Percentiles rank a stretch among this genome's conserved stretches.
These are phyloP conservation scores for Lagerstroemia speciosa DNA, from an alignment of 345 rosid genomes.

Conservation along the genomic window DNA sequence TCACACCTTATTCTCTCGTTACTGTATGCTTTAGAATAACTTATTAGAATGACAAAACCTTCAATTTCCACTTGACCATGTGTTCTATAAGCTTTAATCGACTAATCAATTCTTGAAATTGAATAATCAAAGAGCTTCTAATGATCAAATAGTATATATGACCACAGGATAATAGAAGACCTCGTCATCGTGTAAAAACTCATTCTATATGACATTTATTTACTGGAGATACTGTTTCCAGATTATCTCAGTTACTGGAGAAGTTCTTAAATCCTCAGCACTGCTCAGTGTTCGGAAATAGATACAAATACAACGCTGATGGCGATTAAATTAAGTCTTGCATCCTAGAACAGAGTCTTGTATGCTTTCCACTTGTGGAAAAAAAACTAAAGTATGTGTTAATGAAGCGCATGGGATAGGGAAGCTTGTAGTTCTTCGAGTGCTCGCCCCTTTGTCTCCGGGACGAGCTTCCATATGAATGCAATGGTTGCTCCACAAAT, in stretches of 20 bases:
- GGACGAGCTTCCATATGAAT: conserved; percentile 15
- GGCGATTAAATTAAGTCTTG: not conserved
- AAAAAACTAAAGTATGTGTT: not conserved
- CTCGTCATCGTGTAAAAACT: no score
- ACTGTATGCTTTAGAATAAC: no score
- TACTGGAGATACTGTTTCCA: no score
- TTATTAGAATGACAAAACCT: no score
- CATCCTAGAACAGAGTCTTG: not conserved
- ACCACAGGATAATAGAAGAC: no score
- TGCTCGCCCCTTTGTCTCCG: conserved; percentile 21
- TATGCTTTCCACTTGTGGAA: not conserved
- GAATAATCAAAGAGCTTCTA: no score
- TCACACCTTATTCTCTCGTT: no score
- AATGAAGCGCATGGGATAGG: conserved; percentile 6
- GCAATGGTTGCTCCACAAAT: conserved; percentile 9
- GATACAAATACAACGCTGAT: not conserved
- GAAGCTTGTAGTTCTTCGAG: conserved; percentile 25
- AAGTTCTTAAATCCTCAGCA: not conserved
- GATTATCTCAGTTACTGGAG: not conserved
- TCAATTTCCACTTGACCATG: no score
- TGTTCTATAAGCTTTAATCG: no score
- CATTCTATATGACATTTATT: no score
- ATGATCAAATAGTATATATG: no score
- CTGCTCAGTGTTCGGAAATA: not conserved
- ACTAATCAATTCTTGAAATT: no score